Conservation (phyloP, 306 rosid genomes). For the Cucurbita maxima region DNA sequence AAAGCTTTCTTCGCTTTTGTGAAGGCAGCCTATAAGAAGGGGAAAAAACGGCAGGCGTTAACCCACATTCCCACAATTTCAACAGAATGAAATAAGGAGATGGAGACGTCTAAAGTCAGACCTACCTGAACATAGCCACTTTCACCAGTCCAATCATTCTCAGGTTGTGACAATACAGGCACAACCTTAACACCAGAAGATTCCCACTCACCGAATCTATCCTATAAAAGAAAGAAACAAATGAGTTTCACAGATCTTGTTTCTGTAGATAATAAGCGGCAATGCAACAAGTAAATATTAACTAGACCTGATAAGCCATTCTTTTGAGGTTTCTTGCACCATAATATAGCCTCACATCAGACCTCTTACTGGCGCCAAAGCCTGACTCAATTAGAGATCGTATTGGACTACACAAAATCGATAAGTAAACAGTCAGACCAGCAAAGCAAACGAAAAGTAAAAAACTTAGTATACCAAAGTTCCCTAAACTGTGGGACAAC, state of each 20-base stretch:
- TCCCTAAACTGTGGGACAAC: neutral
- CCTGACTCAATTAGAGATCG: conserved; percentile 81
- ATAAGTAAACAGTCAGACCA: neutral
- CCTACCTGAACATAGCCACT: conserved; percentile 81
- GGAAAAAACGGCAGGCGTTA: neutral
- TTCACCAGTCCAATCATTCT: conserved; percentile 63
- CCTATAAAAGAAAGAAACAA: conserved; percentile 34
- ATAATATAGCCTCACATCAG: conserved; percentile 71
- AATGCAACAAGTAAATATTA: conserved; percentile 1
- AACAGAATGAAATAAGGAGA: neutral
- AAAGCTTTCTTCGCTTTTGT: conserved; percentile 51
- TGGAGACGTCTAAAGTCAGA: neutral
- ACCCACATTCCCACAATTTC: neutral
- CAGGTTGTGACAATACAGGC: conserved; percentile 88
- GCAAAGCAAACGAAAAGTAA: neutral
- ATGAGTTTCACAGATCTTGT: neutral
- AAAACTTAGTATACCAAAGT: neutral
- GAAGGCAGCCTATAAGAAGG: conserved; percentile 61
- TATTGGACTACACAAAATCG: conserved; percentile 51
- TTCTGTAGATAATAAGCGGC: neutral
- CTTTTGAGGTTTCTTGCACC: conserved; percentile 83
- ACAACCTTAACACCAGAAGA: conserved; percentile 75
- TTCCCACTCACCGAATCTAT: conserved; percentile 84
- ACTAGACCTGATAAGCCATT: conserved; percentile 91
- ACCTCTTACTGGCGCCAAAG: conserved; percentile 47